Base-by-base conservation (phyloP, 495 filamentous ascomycete species). In the Daldinia concentrica region DNA sequence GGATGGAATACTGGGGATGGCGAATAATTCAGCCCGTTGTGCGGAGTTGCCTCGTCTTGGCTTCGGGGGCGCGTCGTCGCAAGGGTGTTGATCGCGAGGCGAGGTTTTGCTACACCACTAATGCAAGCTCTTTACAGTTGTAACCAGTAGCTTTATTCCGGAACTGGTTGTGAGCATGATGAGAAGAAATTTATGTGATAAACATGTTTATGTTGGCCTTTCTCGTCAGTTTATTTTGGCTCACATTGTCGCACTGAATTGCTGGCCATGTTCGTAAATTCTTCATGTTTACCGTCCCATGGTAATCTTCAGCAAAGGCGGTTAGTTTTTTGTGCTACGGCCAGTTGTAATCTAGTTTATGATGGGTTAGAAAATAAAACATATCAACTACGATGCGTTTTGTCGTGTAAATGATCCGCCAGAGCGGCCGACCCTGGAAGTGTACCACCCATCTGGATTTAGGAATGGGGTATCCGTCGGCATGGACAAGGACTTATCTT, bases 81-180 rank as follows among this genome's bases (percentile, higher is more conserved):
- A 61, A 36, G 30, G 55, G 60, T 62, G 70, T 57, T 73, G 70
- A 73, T 68, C 50, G 65, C 36, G 61, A 73, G 70, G 70, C 70
- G 70, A 73, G 70, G 54, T 61, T 34, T 63, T 65, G 58, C 37
- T 26, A 56, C 29, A 32, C 55, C 70, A 68, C 70, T 73, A 73
- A 73, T 73, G 70, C 70, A 73, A 73, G 70, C 70, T 73, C 70
- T 73, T 72, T 73, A 73, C 64, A 37, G 29, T 50, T 57, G 45
- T 57, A n/a, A 34, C 57, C n/a, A 34, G 58, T 64, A 55, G 59
- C 39, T 72, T 69, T 61, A 45, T 54, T 57, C 60, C 50, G 57
- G 65, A 27, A 65, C 65, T 73, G 70, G 65, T 52, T 66, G 70
- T 41, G 61, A 57, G 48, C 56, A 69, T 73, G 69, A 72, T 55